phyloP scores from a whole-genome alignment of 2,329 filamentous ascomycete genomes.

The Emergomyces orientalis region DNA sequence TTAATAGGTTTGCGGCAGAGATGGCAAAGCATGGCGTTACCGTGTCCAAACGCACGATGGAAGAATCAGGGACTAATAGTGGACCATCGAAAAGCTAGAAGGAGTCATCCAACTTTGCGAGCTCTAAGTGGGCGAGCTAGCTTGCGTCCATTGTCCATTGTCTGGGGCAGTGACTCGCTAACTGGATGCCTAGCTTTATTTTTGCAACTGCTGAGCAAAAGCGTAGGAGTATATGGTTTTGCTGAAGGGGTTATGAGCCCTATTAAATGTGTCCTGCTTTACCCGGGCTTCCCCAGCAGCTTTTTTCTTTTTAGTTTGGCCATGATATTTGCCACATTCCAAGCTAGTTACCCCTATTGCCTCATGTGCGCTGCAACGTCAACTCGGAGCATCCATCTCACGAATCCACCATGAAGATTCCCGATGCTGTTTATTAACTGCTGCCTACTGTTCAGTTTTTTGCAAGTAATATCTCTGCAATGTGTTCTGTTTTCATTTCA shows the following conservation, averaged over 20 bases:
- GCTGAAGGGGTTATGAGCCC: neutral
- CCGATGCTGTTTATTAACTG: neutral
- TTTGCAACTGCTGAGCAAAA: neutral
- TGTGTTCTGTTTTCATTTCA: neutral
- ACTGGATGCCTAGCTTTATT: neutral
- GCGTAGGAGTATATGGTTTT: neutral
- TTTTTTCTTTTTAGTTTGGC: neutral
- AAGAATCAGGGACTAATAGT: neutral
- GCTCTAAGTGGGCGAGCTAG: slow-evolving; percentile 13
- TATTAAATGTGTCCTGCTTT: neutral
- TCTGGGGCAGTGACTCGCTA: neutral
- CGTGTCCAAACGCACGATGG: neutral
- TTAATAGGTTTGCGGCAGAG: slow-evolving; percentile 3
- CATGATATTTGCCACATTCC: neutral
- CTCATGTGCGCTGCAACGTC: neutral
- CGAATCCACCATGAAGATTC: neutral
- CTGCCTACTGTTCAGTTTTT: neutral
- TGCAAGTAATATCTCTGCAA: neutral
- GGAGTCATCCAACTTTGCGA: slow-evolving; percentile 6
- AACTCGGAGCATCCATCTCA: neutral
- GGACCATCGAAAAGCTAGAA: neutral
- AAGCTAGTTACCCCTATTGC: neutral
- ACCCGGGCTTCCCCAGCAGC: neutral
- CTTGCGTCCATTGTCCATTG: neutral
- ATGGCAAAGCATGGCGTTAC: slow-evolving; percentile 11